phyloP scores from a whole-genome alignment of 495 filamentous ascomycete species.

The Neurospora sp. region DNA sequence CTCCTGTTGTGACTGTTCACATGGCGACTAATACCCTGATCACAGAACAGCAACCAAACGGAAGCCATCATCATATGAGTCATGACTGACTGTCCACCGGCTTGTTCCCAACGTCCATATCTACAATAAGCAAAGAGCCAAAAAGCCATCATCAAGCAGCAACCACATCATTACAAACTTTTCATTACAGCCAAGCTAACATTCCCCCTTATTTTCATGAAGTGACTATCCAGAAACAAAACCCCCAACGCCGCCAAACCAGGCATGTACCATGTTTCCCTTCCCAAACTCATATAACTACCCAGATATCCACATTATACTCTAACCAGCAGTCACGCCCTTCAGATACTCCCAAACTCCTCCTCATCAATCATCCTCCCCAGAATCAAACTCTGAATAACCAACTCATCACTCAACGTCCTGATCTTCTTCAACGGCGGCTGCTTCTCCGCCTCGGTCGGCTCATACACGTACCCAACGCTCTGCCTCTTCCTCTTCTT shows the following conservation, averaged over 20 bases:
- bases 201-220: background rate
- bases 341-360: slow-evolving; percentile 20
- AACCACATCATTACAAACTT: background rate
- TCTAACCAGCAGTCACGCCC: background rate
- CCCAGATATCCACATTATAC: background rate
- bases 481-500: slow-evolving; percentile 39
- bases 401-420: slow-evolving; percentile 70
- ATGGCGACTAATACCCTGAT: no score
- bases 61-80: no score
- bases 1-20: no score
- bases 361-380: slow-evolving; percentile 63
- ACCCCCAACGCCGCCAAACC: background rate
- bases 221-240: background rate
- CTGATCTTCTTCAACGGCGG: slow-evolving; percentile 39
- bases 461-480: slow-evolving; percentile 9
- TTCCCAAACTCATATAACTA: background rate
- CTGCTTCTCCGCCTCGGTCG: slow-evolving; percentile 13
- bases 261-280: background rate
- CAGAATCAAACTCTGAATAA: slow-evolving; percentile 88
- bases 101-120: no score
- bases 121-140: no score
- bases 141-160: no score
- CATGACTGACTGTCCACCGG: no score
- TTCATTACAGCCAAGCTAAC: background rate
- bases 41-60: no score